These are phyloP conservation scores for Xylariales sp. DNA, from an alignment of 2,329 filamentous ascomycete genomes.

Conservation along the genomic window DNA sequence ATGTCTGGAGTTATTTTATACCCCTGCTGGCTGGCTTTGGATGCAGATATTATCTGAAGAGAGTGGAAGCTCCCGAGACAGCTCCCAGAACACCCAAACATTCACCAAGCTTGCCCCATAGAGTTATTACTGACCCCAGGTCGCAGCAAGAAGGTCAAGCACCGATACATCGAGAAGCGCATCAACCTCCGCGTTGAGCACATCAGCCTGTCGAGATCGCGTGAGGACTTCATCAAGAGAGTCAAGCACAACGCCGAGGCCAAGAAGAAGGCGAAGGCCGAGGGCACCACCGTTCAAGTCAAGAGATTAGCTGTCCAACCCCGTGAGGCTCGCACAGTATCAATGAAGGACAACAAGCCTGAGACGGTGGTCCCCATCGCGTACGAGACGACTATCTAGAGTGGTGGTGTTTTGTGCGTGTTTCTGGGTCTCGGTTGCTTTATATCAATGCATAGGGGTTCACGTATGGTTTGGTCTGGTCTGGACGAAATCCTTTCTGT, in stretches of 20 bases:
- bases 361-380: constrained; percentile 88
- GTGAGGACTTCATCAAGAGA: constrained; percentile 92
- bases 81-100: too few relatives aligned
- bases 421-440: constrained; percentile 10
- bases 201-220: constrained; percentile 87
- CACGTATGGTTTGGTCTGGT: constrained; percentile 9
- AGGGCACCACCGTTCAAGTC: constrained; percentile 81
- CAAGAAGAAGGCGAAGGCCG: constrained; percentile 88
- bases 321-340: constrained; percentile 75
- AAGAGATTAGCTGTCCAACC: constrained; percentile 85
- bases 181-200: constrained; percentile 99
- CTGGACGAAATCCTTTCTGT: constrained; percentile 9
- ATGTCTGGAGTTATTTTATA: too few relatives aligned
- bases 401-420: constrained; percentile 12
- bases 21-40: too few relatives aligned
- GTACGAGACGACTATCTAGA: constrained; percentile 98
- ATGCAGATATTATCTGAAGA: too few relatives aligned
- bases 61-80: too few relatives aligned
- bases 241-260: constrained; percentile 94
- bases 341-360: constrained; percentile 74
- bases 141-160: constrained; percentile 99
- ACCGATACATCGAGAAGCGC: constrained; percentile 99
- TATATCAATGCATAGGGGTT: constrained; percentile 9
- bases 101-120: too few relatives aligned
- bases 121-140: too few relatives aligned